Conservation (phyloP, 2,329 filamentous ascomycete species). For the Trichophyton benhamiae region DNA sequence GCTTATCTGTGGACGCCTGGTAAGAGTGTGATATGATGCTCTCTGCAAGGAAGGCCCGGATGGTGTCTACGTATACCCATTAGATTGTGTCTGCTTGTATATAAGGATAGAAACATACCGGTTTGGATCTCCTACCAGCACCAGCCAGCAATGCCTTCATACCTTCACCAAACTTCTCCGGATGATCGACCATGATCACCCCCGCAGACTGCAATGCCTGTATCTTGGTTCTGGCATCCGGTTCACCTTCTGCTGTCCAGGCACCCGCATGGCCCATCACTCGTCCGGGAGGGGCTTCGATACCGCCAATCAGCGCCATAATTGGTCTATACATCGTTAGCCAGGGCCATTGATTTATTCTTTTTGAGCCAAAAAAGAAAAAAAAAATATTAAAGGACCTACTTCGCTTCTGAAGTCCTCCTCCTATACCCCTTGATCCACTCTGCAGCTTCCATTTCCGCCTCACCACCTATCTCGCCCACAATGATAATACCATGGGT, state of each 20-base stretch:
- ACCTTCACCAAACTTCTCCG: slow-evolving; percentile 58
- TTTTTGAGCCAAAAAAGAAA: not conserved
- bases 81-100: slow-evolving; percentile 5
- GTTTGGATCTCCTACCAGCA: slow-evolving; percentile 20
- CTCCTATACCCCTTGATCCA: slow-evolving; percentile 57
- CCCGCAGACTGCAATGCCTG: slow-evolving; percentile 53
- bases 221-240: slow-evolving; percentile 53
- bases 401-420: slow-evolving; percentile 51
- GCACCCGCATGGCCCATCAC: slow-evolving; percentile 75
- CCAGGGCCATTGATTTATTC: not conserved
- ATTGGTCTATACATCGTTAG: slow-evolving; percentile 46
- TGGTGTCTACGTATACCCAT: slow-evolving; percentile 12
- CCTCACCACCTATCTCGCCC: slow-evolving; percentile 58
- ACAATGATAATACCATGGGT: slow-evolving; percentile 61
- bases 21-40: slow-evolving; percentile 41
- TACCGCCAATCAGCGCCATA: slow-evolving; percentile 56
- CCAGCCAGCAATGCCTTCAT: slow-evolving; percentile 49
- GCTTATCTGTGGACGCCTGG: slow-evolving; percentile 8
- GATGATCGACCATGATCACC: slow-evolving; percentile 60
- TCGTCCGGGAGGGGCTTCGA: slow-evolving; percentile 49
- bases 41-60: slow-evolving; percentile 32
- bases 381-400: slow-evolving; percentile 12
- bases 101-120: not conserved
- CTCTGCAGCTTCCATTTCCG: slow-evolving; percentile 59
- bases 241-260: slow-evolving; percentile 55